These are phyloP conservation scores for Monosporascus ibericus DNA, from an alignment of 2,329 filamentous ascomycete species.

Conservation along the genomic window DNA sequence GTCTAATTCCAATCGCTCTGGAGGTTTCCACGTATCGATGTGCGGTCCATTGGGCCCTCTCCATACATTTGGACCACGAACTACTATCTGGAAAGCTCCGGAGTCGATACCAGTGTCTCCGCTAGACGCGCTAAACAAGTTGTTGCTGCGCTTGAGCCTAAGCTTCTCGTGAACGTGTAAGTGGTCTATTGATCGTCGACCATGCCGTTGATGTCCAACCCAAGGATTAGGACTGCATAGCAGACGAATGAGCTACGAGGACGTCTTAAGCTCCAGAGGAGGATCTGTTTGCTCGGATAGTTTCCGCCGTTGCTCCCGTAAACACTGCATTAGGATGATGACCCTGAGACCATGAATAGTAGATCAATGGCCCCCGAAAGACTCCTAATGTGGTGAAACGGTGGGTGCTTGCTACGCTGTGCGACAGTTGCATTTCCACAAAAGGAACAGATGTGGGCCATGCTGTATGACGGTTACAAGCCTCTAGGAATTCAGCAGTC, in stretches of 20 bases:
- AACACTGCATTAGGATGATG: neutral
- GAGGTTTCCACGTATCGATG: neutral
- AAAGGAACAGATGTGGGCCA: neutral
- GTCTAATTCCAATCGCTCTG: neutral
- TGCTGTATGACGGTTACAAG: neutral
- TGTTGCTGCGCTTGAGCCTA: neutral
- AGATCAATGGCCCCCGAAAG: neutral
- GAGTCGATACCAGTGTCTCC: too few relatives aligned
- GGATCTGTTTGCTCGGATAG: neutral
- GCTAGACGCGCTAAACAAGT: neutral
- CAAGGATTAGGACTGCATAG: neutral
- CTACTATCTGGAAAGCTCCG: too few relatives aligned
- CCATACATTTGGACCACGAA: too few relatives aligned
- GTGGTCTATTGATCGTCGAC: neutral
- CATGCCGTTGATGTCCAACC: neutral
- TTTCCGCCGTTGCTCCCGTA: neutral
- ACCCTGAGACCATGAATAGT: neutral
- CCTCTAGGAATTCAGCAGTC: neutral
- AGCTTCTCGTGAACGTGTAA: neutral
- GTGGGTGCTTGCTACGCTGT: neutral
- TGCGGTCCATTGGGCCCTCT: too few relatives aligned
- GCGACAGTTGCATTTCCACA: neutral
- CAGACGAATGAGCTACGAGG: neutral
- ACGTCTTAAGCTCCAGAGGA: neutral
- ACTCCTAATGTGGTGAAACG: neutral